Base-by-base conservation (phyloP, 345 rosid species). In the Aethionema arabicum region DNA sequence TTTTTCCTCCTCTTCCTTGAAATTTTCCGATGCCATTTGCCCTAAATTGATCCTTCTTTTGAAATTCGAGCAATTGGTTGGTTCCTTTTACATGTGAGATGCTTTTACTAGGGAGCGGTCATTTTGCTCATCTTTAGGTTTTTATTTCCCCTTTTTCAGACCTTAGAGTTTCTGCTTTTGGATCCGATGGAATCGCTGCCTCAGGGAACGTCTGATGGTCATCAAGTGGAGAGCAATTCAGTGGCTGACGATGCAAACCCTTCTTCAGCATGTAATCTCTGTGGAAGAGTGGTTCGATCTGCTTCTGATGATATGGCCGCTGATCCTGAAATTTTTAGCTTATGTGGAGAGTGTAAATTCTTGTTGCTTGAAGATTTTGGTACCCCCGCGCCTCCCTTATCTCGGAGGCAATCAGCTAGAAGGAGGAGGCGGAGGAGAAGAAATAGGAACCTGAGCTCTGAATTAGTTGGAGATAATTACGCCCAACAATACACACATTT, bases 321-420 rank as follows among this genome's bases (percentile, higher is more conserved):
- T 35, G 80, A 79, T 68, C 74, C 61, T 33, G 90, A 77, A 72
- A 56, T 56, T 52, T 39, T 71, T 27, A 73, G 65, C 69, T 65
- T 84, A 29, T 91, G 98, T 31, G 83, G 84, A 54, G 92, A 85
- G 77, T 91, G 98, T 71, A 85, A 88, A 52, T 88, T 86, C 73
- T 68, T 84, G 73, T 77, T 82, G 52, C 85, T 83, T 14, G 90
- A 91, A 79, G 87, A 80, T 78, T 71, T 67, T 56, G 83, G 75
- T 68, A 77, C 76, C 39, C 82, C 90, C 11, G 32, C 67, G 2
- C 83, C 54, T 48, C 77, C 67, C 72, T 70, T 76, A 41, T 46
- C 39, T 73, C 69, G 55, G 36, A 73, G 82, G 70, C 74, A 66
- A 53, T 61, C 68, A 2, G 45, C 55, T 61, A 72, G 65, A 61